These are phyloP conservation scores for Cryptosporidium ubiquitum DNA, from an alignment of 169 alveolate genomes.

Conservation along the genomic window DNA sequence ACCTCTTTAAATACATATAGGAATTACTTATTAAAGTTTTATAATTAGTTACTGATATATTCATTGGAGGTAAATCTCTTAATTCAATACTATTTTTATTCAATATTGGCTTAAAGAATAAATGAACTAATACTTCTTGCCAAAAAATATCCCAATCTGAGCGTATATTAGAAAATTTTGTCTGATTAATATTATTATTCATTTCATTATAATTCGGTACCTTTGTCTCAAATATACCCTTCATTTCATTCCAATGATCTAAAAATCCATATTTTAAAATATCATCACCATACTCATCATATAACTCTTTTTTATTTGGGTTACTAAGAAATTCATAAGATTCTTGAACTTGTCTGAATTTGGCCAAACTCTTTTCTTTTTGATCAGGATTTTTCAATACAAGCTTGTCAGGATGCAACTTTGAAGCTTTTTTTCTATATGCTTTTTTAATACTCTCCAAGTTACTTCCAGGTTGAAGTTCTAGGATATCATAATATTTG, in stretches of 20 bases:
- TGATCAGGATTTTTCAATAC: neutral
- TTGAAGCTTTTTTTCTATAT: conserved; percentile 48
- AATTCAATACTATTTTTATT: conserved; percentile 20
- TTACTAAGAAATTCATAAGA: conserved; percentile 55
- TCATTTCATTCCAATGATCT: conserved; percentile 21
- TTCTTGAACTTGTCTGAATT: conserved; percentile 23
- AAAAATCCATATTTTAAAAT: conserved; percentile 38
- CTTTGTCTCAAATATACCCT: neutral
- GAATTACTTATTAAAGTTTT: neutral
- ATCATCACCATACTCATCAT: conserved; percentile 62
- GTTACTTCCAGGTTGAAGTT: neutral
- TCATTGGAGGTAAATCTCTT: conserved; percentile 26
- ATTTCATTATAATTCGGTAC: neutral
- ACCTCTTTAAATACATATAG: neutral
- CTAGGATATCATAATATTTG: conserved; percentile 35
- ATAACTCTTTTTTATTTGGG: conserved; percentile 43
- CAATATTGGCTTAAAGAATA: conserved; percentile 19
- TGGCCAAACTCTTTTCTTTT: neutral
- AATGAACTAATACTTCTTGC: conserved; percentile 12
- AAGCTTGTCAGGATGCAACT: conserved; percentile 37
- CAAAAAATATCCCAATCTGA: conserved; percentile 6
- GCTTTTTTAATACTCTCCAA: conserved; percentile 7
- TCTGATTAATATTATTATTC: neutral
- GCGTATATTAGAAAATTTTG: neutral
- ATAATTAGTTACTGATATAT: neutral